A percentile compares a stretch with the other conserved stretches of the same genome.
phyloP scores from a whole-genome alignment of 2,329 filamentous ascomycete genomes.

The Rosellinia necatrix region DNA sequence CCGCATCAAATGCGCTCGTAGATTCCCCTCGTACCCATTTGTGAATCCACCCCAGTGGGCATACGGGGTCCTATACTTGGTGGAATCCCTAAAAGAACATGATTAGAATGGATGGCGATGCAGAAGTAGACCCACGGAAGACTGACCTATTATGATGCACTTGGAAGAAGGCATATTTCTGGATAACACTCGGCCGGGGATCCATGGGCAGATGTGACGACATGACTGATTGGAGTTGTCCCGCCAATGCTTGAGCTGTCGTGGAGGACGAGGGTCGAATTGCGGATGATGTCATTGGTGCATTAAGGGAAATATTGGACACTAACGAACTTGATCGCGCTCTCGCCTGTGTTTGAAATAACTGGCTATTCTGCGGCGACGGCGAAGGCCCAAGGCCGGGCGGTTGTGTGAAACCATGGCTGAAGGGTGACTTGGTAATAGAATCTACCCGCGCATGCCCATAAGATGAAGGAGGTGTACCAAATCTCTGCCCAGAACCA shows the following conservation, averaged over 20 bases:
- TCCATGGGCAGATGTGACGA: conserved; percentile 29
- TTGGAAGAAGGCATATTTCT: conserved; percentile 64
- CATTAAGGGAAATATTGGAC: conserved; percentile 41
- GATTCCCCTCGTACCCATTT: conserved; percentile 63
- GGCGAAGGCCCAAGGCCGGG: conserved; percentile 41
- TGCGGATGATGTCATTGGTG: conserved; percentile 43
- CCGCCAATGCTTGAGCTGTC: conserved; percentile 38
- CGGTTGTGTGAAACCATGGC: conserved; percentile 41
- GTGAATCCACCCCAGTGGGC: conserved; percentile 61
- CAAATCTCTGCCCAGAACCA: conserved; percentile 40
- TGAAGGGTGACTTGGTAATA: conserved; percentile 41
- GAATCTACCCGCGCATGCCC: conserved; percentile 39
- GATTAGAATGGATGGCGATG: conserved; percentile 33
- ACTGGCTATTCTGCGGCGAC: conserved; percentile 42
- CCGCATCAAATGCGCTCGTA: conserved; percentile 52
- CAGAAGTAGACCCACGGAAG: neutral
- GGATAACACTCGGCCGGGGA: conserved; percentile 47
- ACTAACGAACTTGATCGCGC: conserved; percentile 40
- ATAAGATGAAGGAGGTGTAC: conserved; percentile 42
- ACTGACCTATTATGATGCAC: conserved; percentile 62
- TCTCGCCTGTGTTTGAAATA: conserved; percentile 42
- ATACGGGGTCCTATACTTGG: conserved; percentile 65
- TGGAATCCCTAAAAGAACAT: conserved; percentile 50
- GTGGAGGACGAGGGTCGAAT: conserved; percentile 45
- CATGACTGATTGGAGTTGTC: conserved; percentile 33